Evolutionary conservation across 257 asterid genomes (phyloP).

Genomic region (Thymus quinquecostatus): DNA sequence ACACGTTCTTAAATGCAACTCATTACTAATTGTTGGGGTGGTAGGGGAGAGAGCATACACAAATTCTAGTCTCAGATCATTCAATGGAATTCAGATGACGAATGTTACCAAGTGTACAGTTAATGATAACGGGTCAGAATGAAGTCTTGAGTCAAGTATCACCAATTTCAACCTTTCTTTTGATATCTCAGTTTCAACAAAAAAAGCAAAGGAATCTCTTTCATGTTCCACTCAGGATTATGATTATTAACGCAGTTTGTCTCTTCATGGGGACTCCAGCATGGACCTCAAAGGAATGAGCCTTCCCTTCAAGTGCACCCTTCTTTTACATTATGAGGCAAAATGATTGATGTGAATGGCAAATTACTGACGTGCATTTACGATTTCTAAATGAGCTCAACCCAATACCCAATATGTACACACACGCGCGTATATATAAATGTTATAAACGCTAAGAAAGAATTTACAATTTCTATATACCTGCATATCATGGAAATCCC

Average conservation of each 20-base stretch:
- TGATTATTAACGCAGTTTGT: conserved; percentile 5
- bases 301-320: conserved; percentile 11
- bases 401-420: neutral
- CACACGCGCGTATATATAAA: neutral
- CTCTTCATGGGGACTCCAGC: neutral
- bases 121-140: neutral
- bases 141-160: conserved; percentile 15
- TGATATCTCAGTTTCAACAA: neutral
- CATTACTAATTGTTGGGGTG: neutral
- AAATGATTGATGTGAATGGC: neutral
- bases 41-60: neutral
- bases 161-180: conserved; percentile 1
- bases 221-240: neutral
- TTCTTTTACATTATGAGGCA: conserved; percentile 19
- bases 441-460: neutral
- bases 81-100: conserved; percentile 3
- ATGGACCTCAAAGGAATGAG: conserved; percentile 2
- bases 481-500: conserved; percentile 98
- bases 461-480: conserved; percentile 43
- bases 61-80: conserved; percentile 13
- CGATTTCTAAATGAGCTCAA: conserved; percentile 19
- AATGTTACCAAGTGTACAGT: neutral
- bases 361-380: conserved; percentile 3
- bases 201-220: conserved; percentile 10
- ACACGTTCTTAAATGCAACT: conserved; percentile 2